These are phyloP conservation scores for Phytophthora sp. DNA, from an alignment of 352 stramenopile genomes.

Conservation along the genomic window DNA sequence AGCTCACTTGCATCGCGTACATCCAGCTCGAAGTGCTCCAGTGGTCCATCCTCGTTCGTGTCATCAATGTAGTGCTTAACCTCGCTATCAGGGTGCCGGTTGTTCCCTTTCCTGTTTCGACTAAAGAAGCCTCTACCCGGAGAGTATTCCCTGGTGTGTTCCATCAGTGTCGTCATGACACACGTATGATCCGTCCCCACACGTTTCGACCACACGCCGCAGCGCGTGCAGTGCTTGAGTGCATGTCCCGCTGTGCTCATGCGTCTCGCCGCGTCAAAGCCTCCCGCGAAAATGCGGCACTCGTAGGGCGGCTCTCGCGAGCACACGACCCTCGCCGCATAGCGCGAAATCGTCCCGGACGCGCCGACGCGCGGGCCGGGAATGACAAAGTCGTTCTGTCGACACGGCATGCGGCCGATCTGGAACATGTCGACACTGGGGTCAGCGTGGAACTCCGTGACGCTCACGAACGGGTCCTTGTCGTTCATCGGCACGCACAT, in stretches of 20 bases:
- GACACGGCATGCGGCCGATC: conserved; percentile 79
- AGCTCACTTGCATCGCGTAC: conserved; percentile 43
- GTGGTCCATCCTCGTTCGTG: conserved; percentile 25
- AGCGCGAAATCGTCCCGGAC: conserved; percentile 79
- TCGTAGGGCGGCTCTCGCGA: conserved; percentile 61
- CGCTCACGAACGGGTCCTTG: conserved; percentile 53
- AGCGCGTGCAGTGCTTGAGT: conserved; percentile 64
- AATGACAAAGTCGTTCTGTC: conserved; percentile 81
- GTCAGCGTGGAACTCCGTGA: conserved; percentile 71
- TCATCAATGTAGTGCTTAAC: conserved; percentile 31
- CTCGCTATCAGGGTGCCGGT: not conserved
- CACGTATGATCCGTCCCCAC: conserved; percentile 51
- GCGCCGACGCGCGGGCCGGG: conserved; percentile 73
- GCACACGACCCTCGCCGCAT: conserved; percentile 72
- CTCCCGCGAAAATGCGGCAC: conserved; percentile 70
- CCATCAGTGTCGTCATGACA: conserved; percentile 36
- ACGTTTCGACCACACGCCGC: conserved; percentile 60
- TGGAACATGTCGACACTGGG: conserved; percentile 73
- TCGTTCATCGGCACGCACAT: conserved; percentile 82
- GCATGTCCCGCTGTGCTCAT: conserved; percentile 71
- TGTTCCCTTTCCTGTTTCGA: conserved; percentile 7
- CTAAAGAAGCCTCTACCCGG: conserved; percentile 5
- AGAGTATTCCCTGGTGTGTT: conserved; percentile 1
- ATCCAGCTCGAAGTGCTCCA: conserved; percentile 54
- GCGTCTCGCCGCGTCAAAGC: conserved; percentile 60